A percentile compares a stretch with the other conserved stretches of the same genome.
Conservation (phyloP, 1,139 yeast genomes). For the Geotrichum phurueaensis region DNA sequence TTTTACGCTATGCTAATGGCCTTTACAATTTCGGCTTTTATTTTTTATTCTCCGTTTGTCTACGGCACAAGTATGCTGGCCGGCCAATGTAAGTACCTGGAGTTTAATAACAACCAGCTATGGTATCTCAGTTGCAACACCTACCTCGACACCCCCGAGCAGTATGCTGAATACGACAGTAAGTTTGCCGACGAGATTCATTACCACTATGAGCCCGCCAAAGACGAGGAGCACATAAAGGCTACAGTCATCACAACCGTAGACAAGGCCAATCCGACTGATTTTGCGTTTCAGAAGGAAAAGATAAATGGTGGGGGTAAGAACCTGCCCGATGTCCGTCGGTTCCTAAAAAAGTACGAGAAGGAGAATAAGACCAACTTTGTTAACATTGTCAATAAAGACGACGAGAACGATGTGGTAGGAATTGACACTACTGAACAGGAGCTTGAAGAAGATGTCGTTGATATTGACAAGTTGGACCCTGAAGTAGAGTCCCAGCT, state of each 20-base stretch:
- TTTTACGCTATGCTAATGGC: constrained; percentile 15
- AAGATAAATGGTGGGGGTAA: constrained; percentile 12
- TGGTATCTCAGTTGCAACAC: constrained; percentile 29
- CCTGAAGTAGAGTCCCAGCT: constrained; percentile 15
- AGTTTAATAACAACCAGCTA: constrained; percentile 14
- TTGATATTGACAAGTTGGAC: constrained; percentile 7
- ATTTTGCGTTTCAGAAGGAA: constrained; percentile 4
- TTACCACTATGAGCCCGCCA: constrained; percentile 13
- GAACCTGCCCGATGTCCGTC: constrained; percentile 17
- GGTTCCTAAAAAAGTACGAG: constrained; percentile 19
- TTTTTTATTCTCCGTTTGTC: constrained; percentile 24
- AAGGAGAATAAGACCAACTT: constrained; percentile 11
- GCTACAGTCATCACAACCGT: constrained; percentile 12
- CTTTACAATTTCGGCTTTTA: constrained; percentile 10
- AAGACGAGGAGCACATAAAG: constrained; percentile 11
- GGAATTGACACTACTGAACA: constrained; percentile 7
- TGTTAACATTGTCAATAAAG: constrained; percentile 7
- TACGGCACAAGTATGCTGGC: constrained; percentile 23
- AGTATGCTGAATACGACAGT: constrained; percentile 19
- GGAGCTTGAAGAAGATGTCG: constrained; percentile 10
- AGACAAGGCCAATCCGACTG: constrained; percentile 18
- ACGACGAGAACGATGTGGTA: constrained; percentile 13
- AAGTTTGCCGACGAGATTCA: constrained; percentile 11
- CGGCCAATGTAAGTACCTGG: constrained; percentile 24
- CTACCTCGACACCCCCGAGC: constrained; percentile 16